phyloP scores from a whole-genome alignment of 306 rosid genomes.

The Betula pendula region DNA sequence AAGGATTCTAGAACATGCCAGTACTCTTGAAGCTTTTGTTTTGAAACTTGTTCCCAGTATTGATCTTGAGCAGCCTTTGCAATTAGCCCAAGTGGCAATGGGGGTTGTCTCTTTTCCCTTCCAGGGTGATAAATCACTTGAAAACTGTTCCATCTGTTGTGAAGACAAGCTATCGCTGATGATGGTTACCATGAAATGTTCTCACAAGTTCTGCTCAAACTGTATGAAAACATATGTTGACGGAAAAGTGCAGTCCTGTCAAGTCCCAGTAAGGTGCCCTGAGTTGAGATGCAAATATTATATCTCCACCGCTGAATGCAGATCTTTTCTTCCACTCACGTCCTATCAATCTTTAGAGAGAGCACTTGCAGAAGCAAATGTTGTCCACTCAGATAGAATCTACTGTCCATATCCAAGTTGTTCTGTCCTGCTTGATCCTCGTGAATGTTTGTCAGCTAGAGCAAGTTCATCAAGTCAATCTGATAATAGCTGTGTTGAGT shows the following conservation, averaged over 20 bases:
- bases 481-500: slow-evolving; percentile 74
- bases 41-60: slow-evolving; percentile 57
- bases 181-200: slow-evolving; percentile 87
- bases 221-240: slow-evolving; percentile 79
- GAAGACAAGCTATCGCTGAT: slow-evolving; percentile 72
- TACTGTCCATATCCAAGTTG: slow-evolving; percentile 91
- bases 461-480: slow-evolving; percentile 85
- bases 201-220: slow-evolving; percentile 83
- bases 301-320: slow-evolving; percentile 65
- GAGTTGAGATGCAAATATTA: slow-evolving; percentile 73
- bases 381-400: slow-evolving; percentile 55
- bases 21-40: slow-evolving; percentile 66
- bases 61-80: slow-evolving; percentile 68
- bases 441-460: slow-evolving; percentile 60
- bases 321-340: slow-evolving; percentile 71
- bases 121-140: slow-evolving; percentile 52
- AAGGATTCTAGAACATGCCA: slow-evolving; percentile 74
- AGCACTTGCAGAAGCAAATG: slow-evolving; percentile 58
- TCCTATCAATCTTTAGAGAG: slow-evolving; percentile 69
- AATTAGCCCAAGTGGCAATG: slow-evolving; percentile 85
- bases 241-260: slow-evolving; percentile 66
- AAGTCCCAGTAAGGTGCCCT: slow-evolving; percentile 86
- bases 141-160: slow-evolving; percentile 85
- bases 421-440: slow-evolving; percentile 74
- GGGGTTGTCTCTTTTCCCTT: slow-evolving; percentile 69